These are phyloP conservation scores for Centrapalus pauciflorus DNA, from an alignment of 129 eudicot genomes.

Conservation along the genomic window DNA sequence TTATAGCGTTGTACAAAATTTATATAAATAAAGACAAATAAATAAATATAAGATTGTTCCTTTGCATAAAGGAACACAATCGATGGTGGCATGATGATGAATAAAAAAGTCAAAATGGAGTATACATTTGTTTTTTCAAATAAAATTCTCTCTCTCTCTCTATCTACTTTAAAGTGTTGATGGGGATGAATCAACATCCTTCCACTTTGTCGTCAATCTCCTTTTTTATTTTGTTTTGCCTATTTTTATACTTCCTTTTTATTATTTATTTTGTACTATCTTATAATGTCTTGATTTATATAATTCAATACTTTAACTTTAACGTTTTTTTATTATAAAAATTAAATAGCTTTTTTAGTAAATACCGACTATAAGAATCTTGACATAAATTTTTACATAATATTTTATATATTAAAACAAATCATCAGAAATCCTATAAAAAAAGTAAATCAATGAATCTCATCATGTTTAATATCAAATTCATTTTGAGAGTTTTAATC, in stretches of 20 bases:
- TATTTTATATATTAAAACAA: neutral
- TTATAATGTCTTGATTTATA: neutral
- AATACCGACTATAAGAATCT: too few species aligned
- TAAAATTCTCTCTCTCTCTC: constrained; percentile 15
- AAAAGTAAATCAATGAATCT: too few species aligned
- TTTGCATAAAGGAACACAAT: constrained; percentile 27
- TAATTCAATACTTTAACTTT: too few species aligned
- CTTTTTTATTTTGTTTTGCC: constrained; percentile 16
- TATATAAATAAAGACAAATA: neutral
- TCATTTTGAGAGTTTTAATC: too few species aligned
- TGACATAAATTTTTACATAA: too few species aligned
- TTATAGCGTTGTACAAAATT: neutral
- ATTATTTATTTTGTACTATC: neutral
- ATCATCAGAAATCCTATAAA: neutral
- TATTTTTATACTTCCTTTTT: constrained; percentile 10
- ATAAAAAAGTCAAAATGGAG: constrained; percentile 58
- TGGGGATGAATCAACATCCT: constrained; percentile 68
- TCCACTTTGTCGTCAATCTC: constrained; percentile 72
- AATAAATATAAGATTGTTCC: constrained; percentile 3
- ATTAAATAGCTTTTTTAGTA: too few species aligned
- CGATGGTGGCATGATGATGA: constrained; percentile 52
- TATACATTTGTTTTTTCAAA: constrained; percentile 22
- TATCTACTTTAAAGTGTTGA: constrained; percentile 47
- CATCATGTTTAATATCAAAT: too few species aligned
- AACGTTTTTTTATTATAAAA: too few species aligned